phyloP scores from a whole-genome alignment of 2,329 filamentous ascomycete genomes.

The Monosporascus sp. region DNA sequence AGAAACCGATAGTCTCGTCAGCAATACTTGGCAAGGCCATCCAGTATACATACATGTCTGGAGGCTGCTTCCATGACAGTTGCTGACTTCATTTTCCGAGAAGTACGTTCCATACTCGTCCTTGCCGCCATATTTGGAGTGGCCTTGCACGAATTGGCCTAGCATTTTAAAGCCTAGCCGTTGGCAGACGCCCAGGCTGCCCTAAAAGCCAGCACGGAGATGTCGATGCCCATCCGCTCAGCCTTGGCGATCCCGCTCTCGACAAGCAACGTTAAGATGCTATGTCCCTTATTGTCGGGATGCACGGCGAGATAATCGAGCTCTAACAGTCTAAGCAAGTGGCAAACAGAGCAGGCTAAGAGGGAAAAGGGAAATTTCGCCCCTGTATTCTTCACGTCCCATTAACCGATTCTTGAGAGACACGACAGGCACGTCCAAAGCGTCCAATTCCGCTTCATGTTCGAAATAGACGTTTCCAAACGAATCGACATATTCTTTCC shows the following conservation, averaged over 20 bases:
- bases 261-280: slow-evolving; percentile 17
- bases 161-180: slow-evolving; percentile 15
- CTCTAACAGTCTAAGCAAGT: slow-evolving; percentile 5
- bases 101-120: slow-evolving; percentile 16
- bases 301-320: slow-evolving; percentile 22
- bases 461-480: slow-evolving; percentile 11
- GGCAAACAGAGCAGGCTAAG: not conserved
- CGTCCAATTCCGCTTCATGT: slow-evolving; percentile 2
- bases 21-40: too few species aligned
- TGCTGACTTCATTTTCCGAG: slow-evolving; percentile 10
- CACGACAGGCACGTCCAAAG: slow-evolving; percentile 6
- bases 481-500: slow-evolving; percentile 3
- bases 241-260: slow-evolving; percentile 14
- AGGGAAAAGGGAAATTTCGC: slow-evolving; percentile 1
- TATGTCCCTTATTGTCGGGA: slow-evolving; percentile 14
- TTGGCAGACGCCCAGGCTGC: slow-evolving; percentile 14
- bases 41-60: not conserved
- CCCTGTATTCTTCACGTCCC: slow-evolving; percentile 9
- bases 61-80: not conserved
- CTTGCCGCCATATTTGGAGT: slow-evolving; percentile 14
- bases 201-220: slow-evolving; percentile 16
- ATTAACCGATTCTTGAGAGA: slow-evolving; percentile 6
- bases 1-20: too few species aligned
- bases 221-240: slow-evolving; percentile 15
- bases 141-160: slow-evolving; percentile 15